These are phyloP conservation scores for Onygena corvina DNA, from an alignment of 2,329 filamentous ascomycete genomes.

Conservation along the genomic window DNA sequence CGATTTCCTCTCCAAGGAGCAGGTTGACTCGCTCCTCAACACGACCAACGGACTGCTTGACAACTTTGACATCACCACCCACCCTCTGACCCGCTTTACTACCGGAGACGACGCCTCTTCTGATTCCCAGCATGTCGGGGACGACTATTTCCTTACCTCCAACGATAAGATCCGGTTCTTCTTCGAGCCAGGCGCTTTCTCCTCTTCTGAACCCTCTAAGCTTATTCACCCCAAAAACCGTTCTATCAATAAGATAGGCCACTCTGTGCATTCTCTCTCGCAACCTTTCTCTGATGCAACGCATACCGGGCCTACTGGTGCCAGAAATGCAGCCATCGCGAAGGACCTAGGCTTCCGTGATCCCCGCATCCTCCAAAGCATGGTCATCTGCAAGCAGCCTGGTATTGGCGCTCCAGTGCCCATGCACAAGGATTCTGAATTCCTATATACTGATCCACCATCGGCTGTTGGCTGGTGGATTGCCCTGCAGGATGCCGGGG, in stretches of 20 bases:
- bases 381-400: conserved; percentile 98
- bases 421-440: conserved; percentile 84
- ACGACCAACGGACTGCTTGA: conserved; percentile 66
- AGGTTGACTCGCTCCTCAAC: conserved; percentile 54
- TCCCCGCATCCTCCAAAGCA: conserved; percentile 73
- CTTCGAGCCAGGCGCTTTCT: conserved; percentile 88
- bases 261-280: conserved; percentile 60
- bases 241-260: conserved; percentile 83
- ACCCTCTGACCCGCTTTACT: conserved; percentile 88
- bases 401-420: conserved; percentile 88
- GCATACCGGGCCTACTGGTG: conserved; percentile 33
- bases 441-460: conserved; percentile 79
- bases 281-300: conserved; percentile 50
- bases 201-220: conserved; percentile 40
- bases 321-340: conserved; percentile 52
- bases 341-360: conserved; percentile 60
- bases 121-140: conserved; percentile 60
- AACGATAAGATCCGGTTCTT: conserved; percentile 94
- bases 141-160: conserved; percentile 83
- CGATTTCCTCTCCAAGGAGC: conserved; percentile 54
- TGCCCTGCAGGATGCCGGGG: conserved; percentile 80
- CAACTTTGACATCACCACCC: conserved; percentile 63
- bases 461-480: conserved; percentile 95
- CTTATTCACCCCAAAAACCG: conserved; percentile 67
- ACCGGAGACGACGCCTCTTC: conserved; percentile 50